These are phyloP conservation scores for Lumnitzera racemosa DNA, from an alignment of 345 rosid species.

Conservation along the genomic window DNA sequence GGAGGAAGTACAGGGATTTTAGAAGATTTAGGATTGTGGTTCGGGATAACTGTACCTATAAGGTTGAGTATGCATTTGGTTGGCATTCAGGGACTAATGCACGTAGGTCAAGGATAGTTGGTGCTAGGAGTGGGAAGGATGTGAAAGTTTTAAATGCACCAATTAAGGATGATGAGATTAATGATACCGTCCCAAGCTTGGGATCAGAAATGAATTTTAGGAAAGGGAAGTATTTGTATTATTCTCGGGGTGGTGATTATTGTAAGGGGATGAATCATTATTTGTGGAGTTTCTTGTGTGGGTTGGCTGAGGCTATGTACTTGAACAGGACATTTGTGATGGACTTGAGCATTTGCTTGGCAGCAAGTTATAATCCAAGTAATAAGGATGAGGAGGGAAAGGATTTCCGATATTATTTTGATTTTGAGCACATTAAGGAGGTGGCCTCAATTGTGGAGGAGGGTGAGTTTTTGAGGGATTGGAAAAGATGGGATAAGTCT, in stretches of 20 bases:
- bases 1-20: conserved; percentile 92
- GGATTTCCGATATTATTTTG: conserved; percentile 85
- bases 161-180: conserved; percentile 48
- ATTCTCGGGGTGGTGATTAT: conserved; percentile 86
- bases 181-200: conserved; percentile 51
- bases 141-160: conserved; percentile 17
- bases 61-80: conserved; percentile 49
- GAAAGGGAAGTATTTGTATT: conserved; percentile 80
- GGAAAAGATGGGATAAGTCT: conserved; percentile 79
- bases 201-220: conserved; percentile 56
- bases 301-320: conserved; percentile 89
- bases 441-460: conserved; percentile 73
- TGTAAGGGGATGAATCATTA: conserved; percentile 95
- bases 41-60: conserved; percentile 59
- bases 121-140: conserved; percentile 16
- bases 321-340: conserved; percentile 86
- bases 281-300: conserved; percentile 95
- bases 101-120: conserved; percentile 30
- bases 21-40: conserved; percentile 70
- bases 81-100: conserved; percentile 91
- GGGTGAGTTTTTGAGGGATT: conserved; percentile 59
- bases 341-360: conserved; percentile 80
- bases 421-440: conserved; percentile 90
- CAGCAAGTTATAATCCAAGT: conserved; percentile 54
- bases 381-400: conserved; percentile 81